Conservation (phyloP, 257 asterid genomes). For the Coffea eugenioides region DNA sequence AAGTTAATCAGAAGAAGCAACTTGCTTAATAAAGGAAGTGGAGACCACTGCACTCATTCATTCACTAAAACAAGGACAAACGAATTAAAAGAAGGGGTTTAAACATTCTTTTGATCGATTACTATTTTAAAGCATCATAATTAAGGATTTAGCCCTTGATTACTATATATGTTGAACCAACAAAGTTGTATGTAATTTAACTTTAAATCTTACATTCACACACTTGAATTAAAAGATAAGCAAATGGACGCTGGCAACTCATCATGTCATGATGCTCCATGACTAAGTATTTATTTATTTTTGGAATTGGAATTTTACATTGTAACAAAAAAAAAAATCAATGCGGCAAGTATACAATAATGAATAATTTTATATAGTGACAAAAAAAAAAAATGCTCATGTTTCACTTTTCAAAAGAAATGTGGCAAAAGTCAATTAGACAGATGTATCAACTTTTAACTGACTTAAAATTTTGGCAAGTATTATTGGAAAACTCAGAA, state of each 20-base stretch:
- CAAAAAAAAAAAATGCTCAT: neutral
- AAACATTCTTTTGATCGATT: constrained; percentile 2
- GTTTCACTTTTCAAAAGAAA: neutral
- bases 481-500: neutral
- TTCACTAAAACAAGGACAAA: neutral
- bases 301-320: too few relatives aligned
- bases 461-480: neutral
- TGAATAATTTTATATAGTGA: too few relatives aligned
- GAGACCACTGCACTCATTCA: constrained; percentile 13
- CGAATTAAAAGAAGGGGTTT: neutral
- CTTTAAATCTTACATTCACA: neutral
- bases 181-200: neutral
- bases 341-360: too few relatives aligned
- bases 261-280: too few relatives aligned
- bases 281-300: too few relatives aligned
- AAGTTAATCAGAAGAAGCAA: constrained; percentile 7
- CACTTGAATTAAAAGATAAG: neutral
- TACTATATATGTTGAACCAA: constrained; percentile 14
- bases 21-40: neutral
- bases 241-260: too few relatives aligned
- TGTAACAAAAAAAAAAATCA: neutral
- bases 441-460: neutral
- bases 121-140: constrained; percentile 36
- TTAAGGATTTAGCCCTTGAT: constrained; percentile 9
- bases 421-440: neutral